phyloP scores from a whole-genome alignment of 805 yeast genomes.

The Starmerella sp. region DNA sequence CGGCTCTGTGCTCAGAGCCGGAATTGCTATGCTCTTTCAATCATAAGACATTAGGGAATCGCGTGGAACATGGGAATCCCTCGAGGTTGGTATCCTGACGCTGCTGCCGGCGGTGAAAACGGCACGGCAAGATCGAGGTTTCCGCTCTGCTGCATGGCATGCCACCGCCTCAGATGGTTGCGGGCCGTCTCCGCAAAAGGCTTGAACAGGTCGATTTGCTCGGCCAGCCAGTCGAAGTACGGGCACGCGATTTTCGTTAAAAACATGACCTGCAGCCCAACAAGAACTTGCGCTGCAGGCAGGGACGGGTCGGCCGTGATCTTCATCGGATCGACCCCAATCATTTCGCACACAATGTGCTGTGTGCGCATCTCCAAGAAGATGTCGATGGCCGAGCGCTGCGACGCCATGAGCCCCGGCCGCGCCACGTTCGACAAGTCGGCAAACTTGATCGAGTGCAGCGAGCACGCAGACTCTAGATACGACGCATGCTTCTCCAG shows the following conservation, averaged over 20 bases:
- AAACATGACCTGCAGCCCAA: conserved; percentile 14
- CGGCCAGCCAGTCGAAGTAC: conserved; percentile 17
- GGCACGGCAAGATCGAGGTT: neutral
- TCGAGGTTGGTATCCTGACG: neutral
- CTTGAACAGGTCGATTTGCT: conserved; percentile 8
- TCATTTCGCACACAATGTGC: conserved; percentile 4
- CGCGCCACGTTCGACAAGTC: conserved; percentile 91
- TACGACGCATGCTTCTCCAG: conserved; percentile 71
- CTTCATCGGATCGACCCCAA: neutral
- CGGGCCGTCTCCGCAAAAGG: conserved; percentile 2
- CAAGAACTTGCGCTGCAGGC: conserved; percentile 7
- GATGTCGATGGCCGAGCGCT: conserved; percentile 12
- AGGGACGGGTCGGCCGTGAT: neutral
- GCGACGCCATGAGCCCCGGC: conserved; percentile 35
- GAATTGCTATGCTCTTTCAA: neutral
- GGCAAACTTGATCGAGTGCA: conserved; percentile 75
- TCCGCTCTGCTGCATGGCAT: conserved; percentile 25
- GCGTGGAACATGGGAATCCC: conserved; percentile 1
- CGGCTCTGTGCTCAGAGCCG: neutral
- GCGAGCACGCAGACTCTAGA: neutral
- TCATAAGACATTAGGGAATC: conserved; percentile 1
- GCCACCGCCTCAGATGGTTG: conserved; percentile 50
- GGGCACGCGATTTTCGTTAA: conserved; percentile 14
- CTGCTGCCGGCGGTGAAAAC: conserved; percentile 3
- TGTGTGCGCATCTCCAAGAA: conserved; percentile 11